phyloP scores from a whole-genome alignment of 352 stramenopile species.

The Globisporangium perplexum region DNA sequence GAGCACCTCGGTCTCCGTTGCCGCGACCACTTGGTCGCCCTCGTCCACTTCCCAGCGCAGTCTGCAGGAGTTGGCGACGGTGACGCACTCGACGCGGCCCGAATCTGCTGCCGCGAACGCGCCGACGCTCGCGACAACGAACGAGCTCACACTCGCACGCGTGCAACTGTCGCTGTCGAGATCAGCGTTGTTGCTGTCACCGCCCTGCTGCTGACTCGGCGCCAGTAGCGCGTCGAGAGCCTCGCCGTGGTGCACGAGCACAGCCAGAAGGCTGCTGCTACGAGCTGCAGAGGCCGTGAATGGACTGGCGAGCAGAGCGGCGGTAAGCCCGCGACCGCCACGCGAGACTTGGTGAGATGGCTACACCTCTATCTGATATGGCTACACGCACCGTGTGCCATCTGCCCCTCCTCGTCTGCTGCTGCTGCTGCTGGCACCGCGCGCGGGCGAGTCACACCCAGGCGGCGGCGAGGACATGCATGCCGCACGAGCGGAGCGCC shows the following conservation, averaged over 20 bases:
- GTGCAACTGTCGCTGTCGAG: not conserved
- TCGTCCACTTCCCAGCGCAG: constrained; percentile 2
- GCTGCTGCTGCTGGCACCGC: not conserved
- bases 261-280: constrained; percentile 32
- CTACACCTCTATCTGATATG: not conserved
- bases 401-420: constrained; percentile 2
- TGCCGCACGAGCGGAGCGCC: constrained; percentile 14
- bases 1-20: constrained; percentile 3
- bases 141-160: constrained; percentile 10
- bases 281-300: constrained; percentile 41
- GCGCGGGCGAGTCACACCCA: constrained; percentile 23
- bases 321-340: not conserved
- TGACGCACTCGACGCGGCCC: constrained; percentile 6
- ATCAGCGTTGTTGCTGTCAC: not conserved
- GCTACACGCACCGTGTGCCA: constrained; percentile 17
- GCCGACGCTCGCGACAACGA: constrained; percentile 30
- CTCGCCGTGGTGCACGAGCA: constrained; percentile 52
- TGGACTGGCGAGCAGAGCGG: constrained; percentile 17
- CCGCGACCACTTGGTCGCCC: constrained; percentile 6
- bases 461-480: constrained; percentile 37
- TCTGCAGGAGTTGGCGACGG: constrained; percentile 1
- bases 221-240: constrained; percentile 19
- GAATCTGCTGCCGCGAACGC: constrained; percentile 4
- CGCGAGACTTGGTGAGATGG: not conserved
- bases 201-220: not conserved